Evolutionary conservation across 345 rosid species (phyloP).

Genomic region (Linum trigynum): DNA sequence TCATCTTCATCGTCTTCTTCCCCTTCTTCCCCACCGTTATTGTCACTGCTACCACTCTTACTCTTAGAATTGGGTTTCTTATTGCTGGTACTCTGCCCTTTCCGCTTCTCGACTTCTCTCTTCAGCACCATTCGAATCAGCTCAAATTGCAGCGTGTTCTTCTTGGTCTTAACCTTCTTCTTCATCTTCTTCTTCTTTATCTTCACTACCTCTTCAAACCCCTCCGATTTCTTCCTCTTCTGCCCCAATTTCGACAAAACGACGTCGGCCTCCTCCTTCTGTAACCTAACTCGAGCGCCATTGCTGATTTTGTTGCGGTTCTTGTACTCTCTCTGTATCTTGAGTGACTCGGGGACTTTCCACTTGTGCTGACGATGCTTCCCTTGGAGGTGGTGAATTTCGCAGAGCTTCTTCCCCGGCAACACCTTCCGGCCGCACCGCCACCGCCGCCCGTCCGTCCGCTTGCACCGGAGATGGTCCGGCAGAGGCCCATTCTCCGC

Average conservation of each 20-base stretch:
- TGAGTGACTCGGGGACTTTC: constrained; percentile 59
- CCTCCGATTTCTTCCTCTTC: constrained; percentile 21
- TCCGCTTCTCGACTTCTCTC: constrained; percentile 68
- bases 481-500: constrained; percentile 40
- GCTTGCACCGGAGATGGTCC: constrained; percentile 75
- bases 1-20: constrained; percentile 25
- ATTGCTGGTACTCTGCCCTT: constrained; percentile 14
- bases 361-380: constrained; percentile 41
- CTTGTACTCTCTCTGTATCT: constrained; percentile 37
- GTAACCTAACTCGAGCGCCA: constrained; percentile 43
- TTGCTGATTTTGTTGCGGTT: constrained; percentile 7
- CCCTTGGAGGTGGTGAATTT: constrained; percentile 63
- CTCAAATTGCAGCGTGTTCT: constrained; percentile 65
- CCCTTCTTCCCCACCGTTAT: neutral
- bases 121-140: constrained; percentile 72
- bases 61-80: neutral
- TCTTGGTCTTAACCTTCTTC: constrained; percentile 52
- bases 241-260: constrained; percentile 26
- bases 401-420: constrained; percentile 79
- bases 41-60: neutral
- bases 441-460: constrained; percentile 94
- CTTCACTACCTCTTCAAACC: constrained; percentile 9
- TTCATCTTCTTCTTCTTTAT: constrained; percentile 22
- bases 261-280: constrained; percentile 21
- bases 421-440: constrained; percentile 70